Evolutionary conservation across 2,329 filamentous ascomycete species (phyloP).

Genomic region (Decorospora gaudefroyi): DNA sequence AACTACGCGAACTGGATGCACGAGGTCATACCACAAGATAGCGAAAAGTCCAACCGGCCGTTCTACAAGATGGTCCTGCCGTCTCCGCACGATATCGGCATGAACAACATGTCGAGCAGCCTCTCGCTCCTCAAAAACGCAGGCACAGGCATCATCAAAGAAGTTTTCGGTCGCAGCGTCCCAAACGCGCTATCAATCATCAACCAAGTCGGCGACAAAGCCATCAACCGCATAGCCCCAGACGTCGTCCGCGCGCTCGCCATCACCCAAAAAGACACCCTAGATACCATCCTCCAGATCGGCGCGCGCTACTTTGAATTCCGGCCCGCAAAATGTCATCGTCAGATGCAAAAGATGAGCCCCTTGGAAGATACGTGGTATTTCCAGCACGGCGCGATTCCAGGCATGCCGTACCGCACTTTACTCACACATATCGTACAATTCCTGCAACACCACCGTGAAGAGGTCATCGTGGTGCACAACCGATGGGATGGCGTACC

Average conservation of each 20-base stretch:
- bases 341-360: slow-evolving; percentile 44
- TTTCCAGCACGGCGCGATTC: slow-evolving; percentile 58
- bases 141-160: slow-evolving; percentile 39
- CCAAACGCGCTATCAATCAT: slow-evolving; percentile 32
- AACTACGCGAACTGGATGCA: slow-evolving; percentile 55
- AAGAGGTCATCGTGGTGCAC: slow-evolving; percentile 57
- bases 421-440: slow-evolving; percentile 51
- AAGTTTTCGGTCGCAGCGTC: slow-evolving; percentile 35
- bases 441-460: slow-evolving; percentile 50
- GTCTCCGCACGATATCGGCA: slow-evolving; percentile 56
- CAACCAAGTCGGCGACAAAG: slow-evolving; percentile 36
- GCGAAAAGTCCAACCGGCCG: slow-evolving; percentile 47
- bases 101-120: slow-evolving; percentile 57
- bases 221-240: slow-evolving; percentile 39
- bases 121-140: slow-evolving; percentile 49
- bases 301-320: slow-evolving; percentile 60
- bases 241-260: slow-evolving; percentile 56
- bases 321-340: slow-evolving; percentile 55
- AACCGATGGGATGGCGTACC: slow-evolving; percentile 58
- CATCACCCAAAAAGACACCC: slow-evolving; percentile 57
- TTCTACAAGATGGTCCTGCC: slow-evolving; percentile 55
- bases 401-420: slow-evolving; percentile 54
- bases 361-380: slow-evolving; percentile 54
- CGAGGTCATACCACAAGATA: slow-evolving; percentile 49
- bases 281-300: slow-evolving; percentile 52